Evolutionary conservation across 2,329 filamentous ascomycete genomes (phyloP), one percentile per base, ranked within the genome.

Genomic region (Rhinocladiella mackenziei): DNA sequence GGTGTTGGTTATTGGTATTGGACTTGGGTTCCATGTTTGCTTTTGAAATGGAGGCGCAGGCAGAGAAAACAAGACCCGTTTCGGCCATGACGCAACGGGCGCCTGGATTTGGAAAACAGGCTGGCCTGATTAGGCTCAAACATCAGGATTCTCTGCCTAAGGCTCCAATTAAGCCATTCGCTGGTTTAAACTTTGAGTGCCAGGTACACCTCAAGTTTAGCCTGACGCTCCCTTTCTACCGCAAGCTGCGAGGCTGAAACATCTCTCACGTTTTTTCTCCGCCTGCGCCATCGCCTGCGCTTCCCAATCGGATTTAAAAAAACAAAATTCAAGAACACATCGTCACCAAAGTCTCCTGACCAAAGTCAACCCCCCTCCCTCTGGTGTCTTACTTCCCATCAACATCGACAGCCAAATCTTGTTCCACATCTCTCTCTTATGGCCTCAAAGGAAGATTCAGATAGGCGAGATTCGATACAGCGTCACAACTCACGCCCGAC

Each of bases 361-460:
- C n/a, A n/a, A n/a, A n/a, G 18, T 33, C 43, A 39, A 25, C 3
- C 20, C 19, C 5, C 10, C 10, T 28, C 25, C 9, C 14, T 30
- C 6, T 22, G 3, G 30, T 28, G 13, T 32, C 26, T 18, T 37
- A 18, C 25, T 4, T 22, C 26, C 30, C 22, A 13, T 7, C 14
- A n/a, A 15, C 32, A 11, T 40, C n/a, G 15, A 22, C 36, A 23
- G 18, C 20, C n/a, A 5, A 30, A 11, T 31, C 19, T 20, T 11
- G 9, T 38, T 6, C 17, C 20, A 33, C 14, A 15, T 5, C 35
- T 13, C 13, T 23, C 22, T 22, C 29, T 33, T 18, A 54, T 54
- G 51, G 49, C 48, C 36, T 54, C 51, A 18, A 28, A 45, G 22
- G 30, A 41, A 11, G 38, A 34, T 11, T 23, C 38, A 18, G 26